Base-by-base conservation (phyloP, 2,329 filamentous ascomycete genomes). In the Nothophoma quercina region DNA sequence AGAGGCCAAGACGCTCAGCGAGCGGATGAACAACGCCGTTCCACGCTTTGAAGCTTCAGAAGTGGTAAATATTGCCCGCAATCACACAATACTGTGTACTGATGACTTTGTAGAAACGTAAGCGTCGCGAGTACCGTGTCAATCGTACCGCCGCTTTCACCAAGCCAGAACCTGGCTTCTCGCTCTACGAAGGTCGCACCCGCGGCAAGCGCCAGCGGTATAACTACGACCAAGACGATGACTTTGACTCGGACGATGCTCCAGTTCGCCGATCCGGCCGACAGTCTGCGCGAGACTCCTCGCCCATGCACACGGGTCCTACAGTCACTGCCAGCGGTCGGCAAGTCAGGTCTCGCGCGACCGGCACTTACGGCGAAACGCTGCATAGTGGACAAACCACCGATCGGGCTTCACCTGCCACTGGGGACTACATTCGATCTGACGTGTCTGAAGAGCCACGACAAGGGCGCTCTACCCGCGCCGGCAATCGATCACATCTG, bases 121-220 rank as follows among this genome's bases (percentile, higher is more conserved):
- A 88, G 75, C 89, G 93, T 35, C 89, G 95, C 51, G 95, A 99
- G 67, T 98, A 99, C 68, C 88, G 95, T 13, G 85, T 91, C 70
- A 83, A 86, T 64, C 90, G 91, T 58, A 93, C 93, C 69, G 90
- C 93, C 56, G 88, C 90, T 53, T 98, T 98, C 76, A 84, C 89
- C 61, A 86, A 92, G 5, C 91, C 92, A 5, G 93, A 96, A 64
- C 88, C 89, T 8, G 92, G 92, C 4, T 96, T 93, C 71, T 97
- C 93, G 1, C 81, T 96, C 51, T 99, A 99, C 73, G 95, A 99
- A 78, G 95, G 95, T 41, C 90, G 95, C 45, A 99, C 96, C 5
- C 87, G 95, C 53, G 95, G 95, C 50, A 98, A 99, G 80, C 89
- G 93, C 56, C 89, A 96, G 77, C 96, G 93, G 75, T 99, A 99